Evolutionary conservation across 1,284 basidiomycete genomes (phyloP), one percentile per base, ranked within the genome.

Genomic region (Ganoderma resinaceum): DNA sequence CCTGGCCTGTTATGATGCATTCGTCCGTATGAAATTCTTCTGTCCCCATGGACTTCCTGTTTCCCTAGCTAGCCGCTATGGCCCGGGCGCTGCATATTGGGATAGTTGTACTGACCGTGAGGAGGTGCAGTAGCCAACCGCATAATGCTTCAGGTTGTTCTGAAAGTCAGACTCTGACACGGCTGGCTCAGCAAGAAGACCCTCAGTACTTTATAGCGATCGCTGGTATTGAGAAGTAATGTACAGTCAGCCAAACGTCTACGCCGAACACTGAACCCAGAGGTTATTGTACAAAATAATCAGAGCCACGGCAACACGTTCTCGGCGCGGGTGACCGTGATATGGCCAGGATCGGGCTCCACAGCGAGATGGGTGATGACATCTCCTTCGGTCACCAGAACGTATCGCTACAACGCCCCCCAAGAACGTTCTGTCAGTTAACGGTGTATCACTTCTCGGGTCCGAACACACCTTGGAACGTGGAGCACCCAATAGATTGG

Each of bases 281-380:
- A 40, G 38, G 38, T 14, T 14, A 14, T 42, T 16, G 46, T n/a
- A 49, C 40, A 26, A 46, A 18, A 18, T 60, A 35, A 61, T 77
- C 72, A 84, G 63, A 92, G 78, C 55, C 83, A 79, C n/a, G 86
- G 82, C 65, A 94, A 81, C 60, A 93, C 79, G 62, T 81, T 81
- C 53, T 88, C 83, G 4, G 89, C 90, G 59, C 84, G 84, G 18
- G 90, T 91, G 62, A 86, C 81, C 7, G 85, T 90, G 59, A 90
- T 74, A 70, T 88, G 79, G 52, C 82, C 78, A 23, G 91, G 85
- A 43, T 84, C 81, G 0, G 85, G 79, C 80, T 94, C 92, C 7
- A 94, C 86, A 18, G 81, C 82, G 61, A 93, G 75, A 61, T 83
- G 81, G 40, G 81, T 76, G 65, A 92, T 86, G 70, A 84, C 87